A percentile compares a stretch with the other conserved stretches of the same genome.
Evolutionary conservation across 352 stramenopile species (phyloP).

Genomic region (Pythium chondricola): DNA sequence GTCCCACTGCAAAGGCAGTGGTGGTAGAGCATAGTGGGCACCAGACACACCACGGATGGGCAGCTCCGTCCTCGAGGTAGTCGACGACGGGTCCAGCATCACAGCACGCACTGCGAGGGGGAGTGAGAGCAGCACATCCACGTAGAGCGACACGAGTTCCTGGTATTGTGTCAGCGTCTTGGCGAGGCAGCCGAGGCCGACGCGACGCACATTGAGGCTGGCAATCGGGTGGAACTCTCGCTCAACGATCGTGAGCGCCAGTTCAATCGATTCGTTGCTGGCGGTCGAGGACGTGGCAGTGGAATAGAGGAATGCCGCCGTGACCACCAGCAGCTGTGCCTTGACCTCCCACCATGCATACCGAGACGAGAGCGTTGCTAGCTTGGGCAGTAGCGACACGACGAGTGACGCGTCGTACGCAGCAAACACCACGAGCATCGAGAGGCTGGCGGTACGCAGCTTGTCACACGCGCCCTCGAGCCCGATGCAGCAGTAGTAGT

Average conservation of each 20-base stretch:
- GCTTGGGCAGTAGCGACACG: constrained; percentile 48
- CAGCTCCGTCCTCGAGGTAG: constrained; percentile 17
- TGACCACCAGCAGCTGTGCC: constrained; percentile 63
- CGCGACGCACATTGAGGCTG: constrained; percentile 50
- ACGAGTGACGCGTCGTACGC: constrained; percentile 40
- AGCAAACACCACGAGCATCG: constrained; percentile 62
- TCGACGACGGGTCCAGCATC: constrained; percentile 24
- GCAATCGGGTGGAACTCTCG: constrained; percentile 57
- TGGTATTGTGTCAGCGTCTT: constrained; percentile 59
- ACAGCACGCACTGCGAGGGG: constrained; percentile 28
- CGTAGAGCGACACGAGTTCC: constrained; percentile 69
- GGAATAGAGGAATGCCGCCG: constrained; percentile 45
- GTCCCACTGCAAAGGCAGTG: constrained; percentile 51
- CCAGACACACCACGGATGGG: constrained; percentile 49
- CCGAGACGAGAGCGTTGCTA: constrained; percentile 55
- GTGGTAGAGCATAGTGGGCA: constrained; percentile 36
- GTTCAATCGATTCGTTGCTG: constrained; percentile 57
- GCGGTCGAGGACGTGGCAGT: constrained; percentile 12
- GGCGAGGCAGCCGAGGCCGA: constrained; percentile 51
- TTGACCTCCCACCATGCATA: constrained; percentile 85
- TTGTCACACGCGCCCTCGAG: constrained; percentile 67
- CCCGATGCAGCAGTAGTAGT: constrained; percentile 86
- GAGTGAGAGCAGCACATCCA: constrained; percentile 68
- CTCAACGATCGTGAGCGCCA: constrained; percentile 63
- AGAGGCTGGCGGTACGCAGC: constrained; percentile 65